Conservation (phyloP, 2,329 filamentous ascomycete species). For the Aquanectria penicillioides region DNA sequence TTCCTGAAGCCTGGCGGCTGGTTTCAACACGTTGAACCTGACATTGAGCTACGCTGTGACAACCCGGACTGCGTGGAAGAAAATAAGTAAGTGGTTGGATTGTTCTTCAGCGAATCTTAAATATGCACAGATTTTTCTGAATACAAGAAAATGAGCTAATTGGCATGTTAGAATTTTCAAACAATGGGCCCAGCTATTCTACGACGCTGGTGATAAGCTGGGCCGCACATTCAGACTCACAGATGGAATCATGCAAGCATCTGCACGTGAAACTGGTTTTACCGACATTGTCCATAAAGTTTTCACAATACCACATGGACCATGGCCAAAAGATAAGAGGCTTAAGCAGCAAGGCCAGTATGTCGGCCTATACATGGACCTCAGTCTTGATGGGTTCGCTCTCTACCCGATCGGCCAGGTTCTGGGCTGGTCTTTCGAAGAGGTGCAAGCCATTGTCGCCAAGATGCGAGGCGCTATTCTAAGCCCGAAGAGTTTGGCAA, state of each 20-base stretch:
- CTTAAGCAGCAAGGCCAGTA: constrained; percentile 23
- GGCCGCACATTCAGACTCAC: constrained; percentile 26
- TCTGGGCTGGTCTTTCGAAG: constrained; percentile 14
- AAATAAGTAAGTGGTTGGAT: constrained; percentile 16
- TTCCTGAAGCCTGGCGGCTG: constrained; percentile 28
- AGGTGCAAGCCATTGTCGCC: constrained; percentile 13
- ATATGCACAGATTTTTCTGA: too few relatives aligned
- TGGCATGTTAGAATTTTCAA: constrained; percentile 6
- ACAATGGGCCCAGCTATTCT: constrained; percentile 31
- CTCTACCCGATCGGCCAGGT: constrained; percentile 18
- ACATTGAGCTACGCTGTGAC: constrained; percentile 26
- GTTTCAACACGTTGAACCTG: constrained; percentile 29
- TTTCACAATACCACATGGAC: constrained; percentile 13
- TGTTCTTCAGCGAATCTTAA: too few relatives aligned
- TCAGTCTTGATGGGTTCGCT: constrained; percentile 22
- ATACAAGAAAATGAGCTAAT: background rate
- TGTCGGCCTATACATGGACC: constrained; percentile 23
- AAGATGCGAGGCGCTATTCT: constrained; percentile 15
- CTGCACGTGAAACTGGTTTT: constrained; percentile 20
- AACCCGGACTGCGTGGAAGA: constrained; percentile 19
- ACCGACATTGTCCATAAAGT: constrained; percentile 10
- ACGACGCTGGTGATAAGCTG: constrained; percentile 25
- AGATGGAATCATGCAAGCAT: constrained; percentile 22
- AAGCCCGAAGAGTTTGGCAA: constrained; percentile 7
- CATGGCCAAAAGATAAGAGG: constrained; percentile 27